Conservation (phyloP, 2,329 filamentous ascomycete genomes). For the Remersonia thermophila region DNA sequence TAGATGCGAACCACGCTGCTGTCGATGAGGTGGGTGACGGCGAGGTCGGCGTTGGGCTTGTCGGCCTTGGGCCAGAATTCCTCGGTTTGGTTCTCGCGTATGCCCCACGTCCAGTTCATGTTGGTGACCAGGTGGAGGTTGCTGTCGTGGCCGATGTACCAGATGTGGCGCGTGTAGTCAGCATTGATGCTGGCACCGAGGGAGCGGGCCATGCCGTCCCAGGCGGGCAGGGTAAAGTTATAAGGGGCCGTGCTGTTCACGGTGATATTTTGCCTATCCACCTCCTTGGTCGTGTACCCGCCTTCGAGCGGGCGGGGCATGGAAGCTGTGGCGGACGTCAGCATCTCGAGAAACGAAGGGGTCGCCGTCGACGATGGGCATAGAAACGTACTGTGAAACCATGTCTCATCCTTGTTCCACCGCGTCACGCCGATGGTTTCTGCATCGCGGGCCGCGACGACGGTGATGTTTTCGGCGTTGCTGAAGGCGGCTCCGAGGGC, state of each 20-base stretch:
- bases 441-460: constrained; percentile 23
- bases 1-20: constrained; percentile 21
- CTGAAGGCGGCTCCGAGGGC: constrained; percentile 22
- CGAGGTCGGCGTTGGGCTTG: constrained; percentile 19
- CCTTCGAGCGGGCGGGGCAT: constrained; percentile 22
- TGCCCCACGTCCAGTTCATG: constrained; percentile 21
- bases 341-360: constrained; percentile 3
- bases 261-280: constrained; percentile 13
- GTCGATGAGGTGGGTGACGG: constrained; percentile 18
- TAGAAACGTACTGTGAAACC: constrained; percentile 9
- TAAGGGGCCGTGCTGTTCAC: constrained; percentile 14
- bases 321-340: constrained; percentile 19
- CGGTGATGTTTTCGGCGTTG: constrained; percentile 22
- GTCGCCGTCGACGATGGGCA: too few species aligned
- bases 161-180: constrained; percentile 20
- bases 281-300: constrained; percentile 17
- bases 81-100: constrained; percentile 14
- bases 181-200: constrained; percentile 22
- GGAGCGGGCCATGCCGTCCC: constrained; percentile 19
- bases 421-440: constrained; percentile 23
- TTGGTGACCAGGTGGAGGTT: constrained; percentile 22
- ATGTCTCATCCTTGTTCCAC: constrained; percentile 19
- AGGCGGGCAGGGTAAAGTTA: constrained; percentile 22
- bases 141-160: constrained; percentile 27
- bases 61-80: constrained; percentile 23